phyloP scores from a whole-genome alignment of 2,329 filamentous ascomycete species.

The Chrysoporthe puriensis region DNA sequence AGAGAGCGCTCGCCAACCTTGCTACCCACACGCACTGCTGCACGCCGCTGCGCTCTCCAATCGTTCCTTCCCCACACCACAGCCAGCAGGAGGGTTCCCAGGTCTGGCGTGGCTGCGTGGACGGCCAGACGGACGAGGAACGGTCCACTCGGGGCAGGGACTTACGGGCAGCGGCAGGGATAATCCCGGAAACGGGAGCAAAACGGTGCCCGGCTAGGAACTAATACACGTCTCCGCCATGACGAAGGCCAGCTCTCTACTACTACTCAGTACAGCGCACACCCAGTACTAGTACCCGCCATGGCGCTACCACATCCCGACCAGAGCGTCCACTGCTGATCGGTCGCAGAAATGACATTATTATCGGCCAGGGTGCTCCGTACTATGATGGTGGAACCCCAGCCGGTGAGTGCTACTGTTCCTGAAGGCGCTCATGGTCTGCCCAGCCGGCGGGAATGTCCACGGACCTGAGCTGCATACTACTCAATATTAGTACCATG shows the following conservation, averaged over 20 bases:
- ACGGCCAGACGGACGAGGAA: conserved; percentile 6
- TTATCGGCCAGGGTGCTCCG: not conserved
- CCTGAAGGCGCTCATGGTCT: no score
- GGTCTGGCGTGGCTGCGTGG: conserved; percentile 1
- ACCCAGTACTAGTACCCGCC: not conserved
- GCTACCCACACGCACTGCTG: not conserved
- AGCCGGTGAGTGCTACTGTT: no score
- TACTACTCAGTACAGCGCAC: not conserved
- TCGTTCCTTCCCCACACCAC: not conserved
- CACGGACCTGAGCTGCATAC: no score
- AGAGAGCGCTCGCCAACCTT: not conserved
- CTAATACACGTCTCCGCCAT: not conserved
- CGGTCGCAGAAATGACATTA: conserved; percentile 4
- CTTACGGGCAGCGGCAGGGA: not conserved
- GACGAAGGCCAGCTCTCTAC: not conserved
- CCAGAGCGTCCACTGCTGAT: not conserved
- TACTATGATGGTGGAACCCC: not conserved
- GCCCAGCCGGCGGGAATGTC: no score
- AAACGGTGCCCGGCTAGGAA: conserved; percentile 6
- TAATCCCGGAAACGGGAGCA: not conserved
- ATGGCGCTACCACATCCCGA: no score
- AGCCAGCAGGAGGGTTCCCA: not conserved
- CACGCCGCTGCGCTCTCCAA: not conserved
- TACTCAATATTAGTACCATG: no score
- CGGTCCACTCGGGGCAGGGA: conserved; percentile 8